Evolutionary conservation across 805 yeast species (phyloP).

Genomic region (Candida lessepsii): DNA sequence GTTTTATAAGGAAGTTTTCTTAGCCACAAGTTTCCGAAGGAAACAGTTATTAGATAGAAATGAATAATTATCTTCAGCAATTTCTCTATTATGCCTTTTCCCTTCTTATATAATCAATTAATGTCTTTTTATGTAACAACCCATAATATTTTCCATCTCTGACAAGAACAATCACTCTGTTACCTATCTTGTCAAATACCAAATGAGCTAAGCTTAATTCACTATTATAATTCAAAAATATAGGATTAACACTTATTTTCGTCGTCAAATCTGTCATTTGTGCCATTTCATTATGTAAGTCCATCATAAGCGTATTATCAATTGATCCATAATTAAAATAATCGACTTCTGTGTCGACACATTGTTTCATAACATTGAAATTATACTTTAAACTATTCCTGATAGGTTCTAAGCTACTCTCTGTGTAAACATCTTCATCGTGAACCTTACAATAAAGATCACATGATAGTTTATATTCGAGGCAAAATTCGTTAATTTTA

Average conservation of each 20-base stretch:
- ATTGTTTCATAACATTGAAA: slow-evolving; percentile 11
- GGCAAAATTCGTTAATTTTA: slow-evolving; percentile 30
- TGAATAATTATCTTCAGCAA: slow-evolving; percentile 4
- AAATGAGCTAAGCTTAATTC: slow-evolving; percentile 51
- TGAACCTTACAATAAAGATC: slow-evolving; percentile 30
- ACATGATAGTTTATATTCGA: slow-evolving; percentile 23
- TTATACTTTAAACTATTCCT: slow-evolving; percentile 11
- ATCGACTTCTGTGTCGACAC: slow-evolving; percentile 15
- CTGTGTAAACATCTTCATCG: slow-evolving; percentile 13
- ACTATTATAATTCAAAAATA: slow-evolving; percentile 46
- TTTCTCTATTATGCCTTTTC: too few species aligned
- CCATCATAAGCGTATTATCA: slow-evolving; percentile 7
- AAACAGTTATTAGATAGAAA: background rate
- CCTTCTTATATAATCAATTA: slow-evolving; percentile 43
- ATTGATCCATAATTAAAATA: slow-evolving; percentile 26
- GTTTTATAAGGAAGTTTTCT: too few species aligned
- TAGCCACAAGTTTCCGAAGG: background rate
- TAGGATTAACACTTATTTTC: slow-evolving; percentile 47
- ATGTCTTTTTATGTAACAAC: slow-evolving; percentile 51
- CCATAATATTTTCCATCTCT: slow-evolving; percentile 50
- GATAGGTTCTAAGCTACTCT: slow-evolving; percentile 6
- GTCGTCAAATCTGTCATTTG: slow-evolving; percentile 39
- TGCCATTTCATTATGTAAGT: slow-evolving; percentile 11
- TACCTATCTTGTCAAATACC: slow-evolving; percentile 53
- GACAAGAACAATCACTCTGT: slow-evolving; percentile 45